Evolutionary conservation across 441 rosid genomes (phyloP), one percentile per base, ranked within the genome.

Genomic region (Hypseocharis bilobata): DNA sequence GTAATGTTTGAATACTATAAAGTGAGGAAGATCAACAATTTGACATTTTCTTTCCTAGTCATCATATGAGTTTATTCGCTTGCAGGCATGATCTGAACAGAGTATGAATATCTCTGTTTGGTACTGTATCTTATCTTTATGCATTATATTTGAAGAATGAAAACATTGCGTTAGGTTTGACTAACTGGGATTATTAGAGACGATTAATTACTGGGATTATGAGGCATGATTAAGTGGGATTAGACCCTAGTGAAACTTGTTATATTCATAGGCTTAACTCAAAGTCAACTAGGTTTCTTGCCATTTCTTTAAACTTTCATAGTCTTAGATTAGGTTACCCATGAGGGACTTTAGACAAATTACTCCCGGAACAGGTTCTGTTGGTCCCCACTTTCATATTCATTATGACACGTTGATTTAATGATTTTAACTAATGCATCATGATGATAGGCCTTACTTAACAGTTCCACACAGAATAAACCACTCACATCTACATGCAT

Each of bases 281-380:
- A 69, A 73, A 71, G 76, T 79, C 80, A 78, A 70, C 74, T 34
- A 54, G 70, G 55, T 76, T 81, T 82, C 81, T 80, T 84, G 78
- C 60, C 42, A 70, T 59, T 68, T 49, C 64, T 60, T 58, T 58
- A 16, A 70, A 64, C 16, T 63, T 49, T 68, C 36, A 6, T 69
- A 80, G 84, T 81, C 83, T 62, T 56, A 70, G 82, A 73, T 79
- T 86, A 86, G 92, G 92, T 83, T 73, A 86, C 54, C 89, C 72
- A 75, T 79, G 71, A 77, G 76, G 63, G 78, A 76, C 75, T 74
- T 76, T 44, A 65, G 66, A 63, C 68, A 77, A 77, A 66, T 70
- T 67, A 74, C 71, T 23, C 57, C 59, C 40, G 55, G 64, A 72
- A 65, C 75, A 69, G 72, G 62, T 66, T 74, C 74, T 65, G 64